Conservation (phyloP, 164 flowering plant species). For the Liquidambar formosana region DNA sequence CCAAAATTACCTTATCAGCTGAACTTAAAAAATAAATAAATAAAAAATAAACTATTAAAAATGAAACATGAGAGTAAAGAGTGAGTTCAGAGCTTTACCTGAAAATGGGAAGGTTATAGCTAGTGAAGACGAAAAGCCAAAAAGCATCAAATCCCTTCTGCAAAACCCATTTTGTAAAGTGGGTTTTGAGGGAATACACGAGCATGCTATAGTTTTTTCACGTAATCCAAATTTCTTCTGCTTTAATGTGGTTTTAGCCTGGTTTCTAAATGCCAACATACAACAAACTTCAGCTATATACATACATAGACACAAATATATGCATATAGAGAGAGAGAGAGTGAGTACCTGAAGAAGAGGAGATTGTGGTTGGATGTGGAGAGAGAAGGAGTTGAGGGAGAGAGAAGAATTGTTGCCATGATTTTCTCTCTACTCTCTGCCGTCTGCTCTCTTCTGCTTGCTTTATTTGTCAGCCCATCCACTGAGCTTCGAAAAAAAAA, state of each 20-base stretch:
- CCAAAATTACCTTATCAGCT: not conserved
- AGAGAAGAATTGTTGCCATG: constrained; percentile 36
- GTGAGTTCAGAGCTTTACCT: constrained; percentile 29
- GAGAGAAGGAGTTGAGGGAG: constrained; percentile 31
- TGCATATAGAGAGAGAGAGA: constrained; percentile 8
- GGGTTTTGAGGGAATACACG: constrained; percentile 27
- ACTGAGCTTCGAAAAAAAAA: not conserved
- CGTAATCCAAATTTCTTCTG: constrained; percentile 19
- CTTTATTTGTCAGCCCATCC: constrained; percentile 20
- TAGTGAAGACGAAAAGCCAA: constrained; percentile 55
- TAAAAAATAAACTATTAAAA: not conserved
- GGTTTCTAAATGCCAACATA: constrained; percentile 22
- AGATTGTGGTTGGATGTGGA: constrained; percentile 9
- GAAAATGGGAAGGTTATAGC: constrained; percentile 34
- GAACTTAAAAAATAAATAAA: not conserved
- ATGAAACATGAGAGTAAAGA: not conserved
- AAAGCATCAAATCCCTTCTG: constrained; percentile 60
- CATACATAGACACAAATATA: not conserved
- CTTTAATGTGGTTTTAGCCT: constrained; percentile 7
- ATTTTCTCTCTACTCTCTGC: not conserved
- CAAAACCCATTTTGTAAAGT: constrained; percentile 25
- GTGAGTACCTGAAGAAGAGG: constrained; percentile 32
- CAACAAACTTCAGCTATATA: not conserved
- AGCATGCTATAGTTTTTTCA: constrained; percentile 11
- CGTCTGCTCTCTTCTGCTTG: constrained; percentile 3